Conservation (phyloP, 768 basidiomycete species). For the Hysterangium stoloniferum region DNA sequence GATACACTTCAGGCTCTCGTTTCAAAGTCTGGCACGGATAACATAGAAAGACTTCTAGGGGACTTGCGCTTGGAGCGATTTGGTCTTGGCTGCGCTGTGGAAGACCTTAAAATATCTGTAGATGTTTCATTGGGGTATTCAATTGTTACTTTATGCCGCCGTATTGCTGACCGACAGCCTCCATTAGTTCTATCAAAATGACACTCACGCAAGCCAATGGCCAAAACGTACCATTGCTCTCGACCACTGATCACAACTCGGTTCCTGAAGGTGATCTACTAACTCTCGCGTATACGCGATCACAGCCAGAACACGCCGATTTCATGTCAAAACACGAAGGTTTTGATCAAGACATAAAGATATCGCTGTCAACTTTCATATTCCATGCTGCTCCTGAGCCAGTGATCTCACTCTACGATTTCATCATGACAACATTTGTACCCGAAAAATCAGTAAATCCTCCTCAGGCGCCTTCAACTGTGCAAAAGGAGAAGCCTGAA, state of each 20-base stretch:
- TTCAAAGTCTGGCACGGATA: constrained; percentile 56
- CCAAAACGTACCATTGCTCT: constrained; percentile 54
- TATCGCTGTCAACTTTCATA: constrained; percentile 84
- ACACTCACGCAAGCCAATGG: constrained; percentile 52
- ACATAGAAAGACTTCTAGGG: constrained; percentile 66
- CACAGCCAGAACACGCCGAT: constrained; percentile 80
- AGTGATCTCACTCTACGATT: constrained; percentile 86
- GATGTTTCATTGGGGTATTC: constrained; percentile 72
- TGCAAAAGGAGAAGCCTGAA: constrained; percentile 10
- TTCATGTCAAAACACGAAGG: constrained; percentile 72
- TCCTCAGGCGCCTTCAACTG: constrained; percentile 4
- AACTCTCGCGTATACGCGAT: constrained; percentile 67
- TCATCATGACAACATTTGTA: constrained; percentile 95
- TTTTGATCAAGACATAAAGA: constrained; percentile 81
- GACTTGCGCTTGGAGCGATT: constrained; percentile 76
- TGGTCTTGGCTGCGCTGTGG: constrained; percentile 60
- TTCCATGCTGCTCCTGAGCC: constrained; percentile 87
- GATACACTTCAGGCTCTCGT: constrained; percentile 74
- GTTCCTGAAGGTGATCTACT: constrained; percentile 58
- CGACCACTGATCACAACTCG: constrained; percentile 42
- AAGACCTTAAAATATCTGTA: constrained; percentile 83
- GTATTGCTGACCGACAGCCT: background rate
- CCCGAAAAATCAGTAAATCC: constrained; percentile 27
- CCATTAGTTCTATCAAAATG: constrained; percentile 63
- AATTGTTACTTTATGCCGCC: constrained; percentile 13